Conservation (phyloP, 2,329 filamentous ascomycete genomes). For the Trichoderma sp. region DNA sequence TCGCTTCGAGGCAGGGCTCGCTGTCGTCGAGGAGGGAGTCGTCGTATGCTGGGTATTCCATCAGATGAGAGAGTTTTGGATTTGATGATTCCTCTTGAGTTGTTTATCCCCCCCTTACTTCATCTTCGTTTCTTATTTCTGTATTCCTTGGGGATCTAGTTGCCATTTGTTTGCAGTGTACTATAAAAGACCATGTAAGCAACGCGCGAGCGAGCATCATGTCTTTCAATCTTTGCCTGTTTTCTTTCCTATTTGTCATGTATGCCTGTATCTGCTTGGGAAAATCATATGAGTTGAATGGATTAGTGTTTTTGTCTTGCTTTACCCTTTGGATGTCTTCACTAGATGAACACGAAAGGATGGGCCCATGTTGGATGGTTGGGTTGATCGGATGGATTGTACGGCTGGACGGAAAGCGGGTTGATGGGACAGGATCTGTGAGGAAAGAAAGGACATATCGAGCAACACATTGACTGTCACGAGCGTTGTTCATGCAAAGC, state of each 20-base stretch:
- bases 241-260: neutral
- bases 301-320: neutral
- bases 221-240: neutral
- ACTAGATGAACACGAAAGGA: constrained; percentile 13
- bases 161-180: neutral
- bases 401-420: neutral
- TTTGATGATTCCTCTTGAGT: no score
- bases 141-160: neutral
- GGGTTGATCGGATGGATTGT: neutral
- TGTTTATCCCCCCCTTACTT: neutral
- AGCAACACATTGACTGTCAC: neutral
- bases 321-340: neutral
- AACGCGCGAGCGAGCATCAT: constrained; percentile 8
- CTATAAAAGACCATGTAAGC: constrained; percentile 11
- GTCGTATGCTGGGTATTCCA: constrained; percentile 23
- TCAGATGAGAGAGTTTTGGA: neutral
- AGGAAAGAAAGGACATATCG: neutral
- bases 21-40: constrained; percentile 37
- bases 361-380: neutral
- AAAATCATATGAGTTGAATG: neutral
- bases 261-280: neutral
- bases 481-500: neutral
- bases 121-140: neutral
- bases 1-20: constrained; percentile 39
- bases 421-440: neutral